Percentiles rank a stretch among this genome's conserved stretches.
Evolutionary conservation across 768 basidiomycete species (phyloP).

Genomic region (Leccinum fibrillosum): DNA sequence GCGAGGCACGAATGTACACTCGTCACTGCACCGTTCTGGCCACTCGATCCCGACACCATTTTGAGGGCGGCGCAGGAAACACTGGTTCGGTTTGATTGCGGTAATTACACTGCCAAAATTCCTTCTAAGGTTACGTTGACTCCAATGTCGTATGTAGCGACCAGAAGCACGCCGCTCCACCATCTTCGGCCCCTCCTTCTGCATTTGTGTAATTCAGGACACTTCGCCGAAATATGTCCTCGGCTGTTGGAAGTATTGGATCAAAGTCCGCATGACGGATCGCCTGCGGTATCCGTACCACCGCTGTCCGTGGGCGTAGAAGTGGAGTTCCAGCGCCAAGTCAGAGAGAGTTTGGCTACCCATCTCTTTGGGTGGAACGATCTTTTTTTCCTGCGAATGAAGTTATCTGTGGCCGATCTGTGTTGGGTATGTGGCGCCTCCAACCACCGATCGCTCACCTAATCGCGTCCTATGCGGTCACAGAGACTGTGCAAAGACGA

Average conservation of each 20-base stretch:
- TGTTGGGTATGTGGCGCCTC: slow-evolving; percentile 37
- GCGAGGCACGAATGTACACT: slow-evolving; percentile 50
- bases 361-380: slow-evolving; percentile 64
- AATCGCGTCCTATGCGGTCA: slow-evolving; percentile 25
- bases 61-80: slow-evolving; percentile 24
- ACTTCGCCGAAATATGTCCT: slow-evolving; percentile 36
- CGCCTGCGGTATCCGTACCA: slow-evolving; percentile 33
- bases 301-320: slow-evolving; percentile 27
- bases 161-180: slow-evolving; percentile 25
- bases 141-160: slow-evolving; percentile 13
- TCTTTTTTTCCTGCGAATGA: slow-evolving; percentile 52
- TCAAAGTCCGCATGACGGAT: slow-evolving; percentile 30
- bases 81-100: slow-evolving; percentile 28
- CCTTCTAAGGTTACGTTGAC: slow-evolving; percentile 8
- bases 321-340: slow-evolving; percentile 40
- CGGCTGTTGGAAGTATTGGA: slow-evolving; percentile 47
- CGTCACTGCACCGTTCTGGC: slow-evolving; percentile 56
- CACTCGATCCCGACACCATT: slow-evolving; percentile 34
- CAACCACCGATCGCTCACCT: slow-evolving; percentile 13
- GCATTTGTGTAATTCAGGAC: slow-evolving; percentile 34
- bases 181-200: slow-evolving; percentile 32
- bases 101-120: slow-evolving; percentile 36
- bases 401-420: slow-evolving; percentile 44
- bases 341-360: slow-evolving; percentile 48
- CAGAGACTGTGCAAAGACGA: slow-evolving; percentile 49